Percentiles rank a stretch among this genome's conserved stretches.
Evolutionary conservation across 2,329 filamentous ascomycete species (phyloP).

Genomic region (Xylariaceae sp.): DNA sequence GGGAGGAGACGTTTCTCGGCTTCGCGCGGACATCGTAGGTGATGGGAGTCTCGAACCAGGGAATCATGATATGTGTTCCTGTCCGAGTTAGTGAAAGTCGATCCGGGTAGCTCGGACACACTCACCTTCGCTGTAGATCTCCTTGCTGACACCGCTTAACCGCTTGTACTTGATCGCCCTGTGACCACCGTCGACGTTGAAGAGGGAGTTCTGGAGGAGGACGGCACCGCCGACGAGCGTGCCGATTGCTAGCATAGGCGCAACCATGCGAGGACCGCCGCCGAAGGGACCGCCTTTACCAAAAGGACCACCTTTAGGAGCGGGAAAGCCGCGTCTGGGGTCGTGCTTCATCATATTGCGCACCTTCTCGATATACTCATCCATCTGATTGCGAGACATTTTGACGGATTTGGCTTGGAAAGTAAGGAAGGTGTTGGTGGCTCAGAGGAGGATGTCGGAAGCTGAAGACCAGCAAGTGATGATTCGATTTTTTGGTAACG

Average conservation of each 20-base stretch:
- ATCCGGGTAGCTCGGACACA: slow-evolving; percentile 8
- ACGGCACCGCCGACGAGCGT: slow-evolving; percentile 46
- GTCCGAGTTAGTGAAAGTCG: slow-evolving; percentile 16
- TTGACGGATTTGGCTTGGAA: too few species aligned
- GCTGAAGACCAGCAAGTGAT: too few species aligned
- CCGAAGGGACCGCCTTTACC: too few species aligned
- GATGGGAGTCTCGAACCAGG: slow-evolving; percentile 96
- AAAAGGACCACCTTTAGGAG: slow-evolving; percentile 39
- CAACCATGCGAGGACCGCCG: too few species aligned
- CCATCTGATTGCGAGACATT: slow-evolving; percentile 31
- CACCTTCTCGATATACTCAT: slow-evolving; percentile 27
- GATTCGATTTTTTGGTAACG: too few species aligned
- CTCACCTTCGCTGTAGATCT: slow-evolving; percentile 92
- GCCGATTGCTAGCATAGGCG: slow-evolving; percentile 39
- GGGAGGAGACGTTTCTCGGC: slow-evolving; percentile 91
- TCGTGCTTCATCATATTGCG: slow-evolving; percentile 30
- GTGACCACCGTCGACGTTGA: slow-evolving; percentile 95
- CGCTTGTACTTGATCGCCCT: slow-evolving; percentile 98
- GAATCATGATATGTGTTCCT: slow-evolving; percentile 91
- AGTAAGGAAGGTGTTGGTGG: too few species aligned
- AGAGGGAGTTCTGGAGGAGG: slow-evolving; percentile 58
- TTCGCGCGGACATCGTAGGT: slow-evolving; percentile 97
- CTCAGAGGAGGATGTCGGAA: too few species aligned
- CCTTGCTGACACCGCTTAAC: slow-evolving; percentile 86
- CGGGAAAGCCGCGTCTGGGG: slow-evolving; percentile 31